phyloP scores from a whole-genome alignment of 345 rosid genomes.

The Geranium rotundifolium region DNA sequence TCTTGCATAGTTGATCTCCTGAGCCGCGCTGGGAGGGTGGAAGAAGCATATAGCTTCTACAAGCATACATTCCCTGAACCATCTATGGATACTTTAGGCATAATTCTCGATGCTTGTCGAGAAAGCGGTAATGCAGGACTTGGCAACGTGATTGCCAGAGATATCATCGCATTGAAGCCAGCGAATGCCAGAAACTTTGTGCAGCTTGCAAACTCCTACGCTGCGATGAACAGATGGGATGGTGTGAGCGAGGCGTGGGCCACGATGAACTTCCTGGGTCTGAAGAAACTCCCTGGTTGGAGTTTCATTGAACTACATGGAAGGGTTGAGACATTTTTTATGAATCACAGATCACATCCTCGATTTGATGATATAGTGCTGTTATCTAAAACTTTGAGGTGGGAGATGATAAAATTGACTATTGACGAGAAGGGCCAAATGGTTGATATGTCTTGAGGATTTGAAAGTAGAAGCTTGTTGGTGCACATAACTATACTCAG shows the following conservation, averaged over 20 bases:
- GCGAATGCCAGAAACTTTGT: constrained; percentile 38
- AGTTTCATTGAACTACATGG: constrained; percentile 40
- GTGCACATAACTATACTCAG: too few relatives aligned
- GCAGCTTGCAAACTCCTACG: constrained; percentile 45
- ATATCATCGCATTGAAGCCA: constrained; percentile 28
- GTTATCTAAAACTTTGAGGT: constrained; percentile 20
- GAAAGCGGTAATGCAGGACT: constrained; percentile 24
- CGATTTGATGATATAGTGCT: constrained; percentile 25
- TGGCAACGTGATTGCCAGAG: constrained; percentile 23
- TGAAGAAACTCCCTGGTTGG: constrained; percentile 53
- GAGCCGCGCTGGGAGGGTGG: constrained; percentile 42
- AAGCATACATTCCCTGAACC: constrained; percentile 28
- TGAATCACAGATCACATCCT: constrained; percentile 36
- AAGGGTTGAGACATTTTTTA: constrained; percentile 31
- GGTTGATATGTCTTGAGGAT: too few relatives aligned
- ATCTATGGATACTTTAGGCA: constrained; percentile 33
- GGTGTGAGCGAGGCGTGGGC: constrained; percentile 37
- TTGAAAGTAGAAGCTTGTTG: too few relatives aligned
- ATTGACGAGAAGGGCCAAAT: too few relatives aligned
- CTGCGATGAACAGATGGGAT: constrained; percentile 49
- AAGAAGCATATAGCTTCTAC: constrained; percentile 48
- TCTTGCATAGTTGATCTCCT: constrained; percentile 56
- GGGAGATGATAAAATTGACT: constrained; percentile 23
- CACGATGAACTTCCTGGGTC: constrained; percentile 40
- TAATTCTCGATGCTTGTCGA: constrained; percentile 45